Evolutionary conservation across 352 stramenopile genomes (phyloP).

Genomic region (Globisporangium uncinulatum): DNA sequence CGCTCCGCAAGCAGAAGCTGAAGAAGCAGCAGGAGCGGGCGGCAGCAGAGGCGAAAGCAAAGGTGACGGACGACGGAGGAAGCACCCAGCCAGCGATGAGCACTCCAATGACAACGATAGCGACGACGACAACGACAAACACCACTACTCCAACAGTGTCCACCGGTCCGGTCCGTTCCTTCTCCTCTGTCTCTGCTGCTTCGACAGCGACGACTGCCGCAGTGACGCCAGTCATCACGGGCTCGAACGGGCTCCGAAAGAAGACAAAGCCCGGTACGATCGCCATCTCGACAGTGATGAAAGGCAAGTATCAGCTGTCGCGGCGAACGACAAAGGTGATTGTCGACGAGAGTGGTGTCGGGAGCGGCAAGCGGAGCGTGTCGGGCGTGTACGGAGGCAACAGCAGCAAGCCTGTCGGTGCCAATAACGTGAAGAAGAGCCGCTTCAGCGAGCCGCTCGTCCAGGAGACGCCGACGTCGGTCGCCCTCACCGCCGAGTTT

Average conservation of each 20-base stretch:
- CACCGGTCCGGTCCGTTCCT: too few species aligned
- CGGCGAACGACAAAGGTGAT: constrained; percentile 48
- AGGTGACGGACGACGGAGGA: neutral
- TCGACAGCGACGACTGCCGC: neutral
- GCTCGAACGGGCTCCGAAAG: constrained; percentile 42
- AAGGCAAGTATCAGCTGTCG: constrained; percentile 29
- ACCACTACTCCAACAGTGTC: neutral
- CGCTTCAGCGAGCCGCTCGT: constrained; percentile 17
- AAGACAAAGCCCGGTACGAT: constrained; percentile 17
- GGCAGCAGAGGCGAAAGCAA: neutral
- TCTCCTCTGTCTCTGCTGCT: neutral
- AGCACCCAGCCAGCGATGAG: neutral
- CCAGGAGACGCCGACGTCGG: neutral
- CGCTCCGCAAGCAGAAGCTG: constrained; percentile 10
- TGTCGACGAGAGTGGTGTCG: constrained; percentile 1
- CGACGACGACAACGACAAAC: neutral
- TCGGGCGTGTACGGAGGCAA: constrained; percentile 2
- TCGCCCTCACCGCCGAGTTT: constrained; percentile 3
- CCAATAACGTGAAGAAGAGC: constrained; percentile 6
- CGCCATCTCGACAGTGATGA: constrained; percentile 25
- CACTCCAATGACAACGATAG: neutral
- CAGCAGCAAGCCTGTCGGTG: neutral
- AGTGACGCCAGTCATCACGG: constrained; percentile 5
- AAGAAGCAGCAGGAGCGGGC: constrained; percentile 6
- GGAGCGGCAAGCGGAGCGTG: constrained; percentile 8